phyloP scores from a whole-genome alignment of 1,284 basidiomycete genomes.

The Erythrobasidium hasegawianum region DNA sequence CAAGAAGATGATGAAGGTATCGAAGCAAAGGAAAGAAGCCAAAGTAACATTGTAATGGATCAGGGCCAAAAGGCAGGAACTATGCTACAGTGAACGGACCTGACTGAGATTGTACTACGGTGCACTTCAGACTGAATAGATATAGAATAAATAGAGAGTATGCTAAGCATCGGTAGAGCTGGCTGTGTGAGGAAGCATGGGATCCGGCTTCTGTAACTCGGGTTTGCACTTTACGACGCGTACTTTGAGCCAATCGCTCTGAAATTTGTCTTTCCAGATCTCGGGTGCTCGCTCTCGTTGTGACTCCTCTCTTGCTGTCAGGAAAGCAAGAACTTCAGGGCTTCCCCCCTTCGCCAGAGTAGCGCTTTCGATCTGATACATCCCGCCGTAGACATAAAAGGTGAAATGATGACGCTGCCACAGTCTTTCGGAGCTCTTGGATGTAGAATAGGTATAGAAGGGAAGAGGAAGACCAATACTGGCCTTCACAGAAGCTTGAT shows the following conservation, averaged over 20 bases:
- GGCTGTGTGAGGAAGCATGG: background rate
- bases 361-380: background rate
- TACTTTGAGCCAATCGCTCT: background rate
- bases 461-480: background rate
- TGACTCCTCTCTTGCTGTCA: background rate
- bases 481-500: background rate
- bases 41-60: no score
- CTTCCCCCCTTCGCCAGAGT: background rate
- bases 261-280: background rate
- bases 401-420: background rate
- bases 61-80: no score
- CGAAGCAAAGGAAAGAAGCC: no score
- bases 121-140: no score
- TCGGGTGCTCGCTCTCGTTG: background rate
- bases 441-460: background rate
- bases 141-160: no score
- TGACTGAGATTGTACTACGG: no score
- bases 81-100: no score
- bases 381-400: background rate
- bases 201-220: background rate
- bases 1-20: no score
- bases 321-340: background rate
- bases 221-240: constrained; percentile 1
- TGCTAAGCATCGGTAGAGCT: no score
- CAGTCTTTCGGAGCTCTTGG: background rate